Evolutionary conservation across 352 stramenopile species (phyloP), one percentile per base, ranked within the genome.

Genomic region (Phytophthora pisi): DNA sequence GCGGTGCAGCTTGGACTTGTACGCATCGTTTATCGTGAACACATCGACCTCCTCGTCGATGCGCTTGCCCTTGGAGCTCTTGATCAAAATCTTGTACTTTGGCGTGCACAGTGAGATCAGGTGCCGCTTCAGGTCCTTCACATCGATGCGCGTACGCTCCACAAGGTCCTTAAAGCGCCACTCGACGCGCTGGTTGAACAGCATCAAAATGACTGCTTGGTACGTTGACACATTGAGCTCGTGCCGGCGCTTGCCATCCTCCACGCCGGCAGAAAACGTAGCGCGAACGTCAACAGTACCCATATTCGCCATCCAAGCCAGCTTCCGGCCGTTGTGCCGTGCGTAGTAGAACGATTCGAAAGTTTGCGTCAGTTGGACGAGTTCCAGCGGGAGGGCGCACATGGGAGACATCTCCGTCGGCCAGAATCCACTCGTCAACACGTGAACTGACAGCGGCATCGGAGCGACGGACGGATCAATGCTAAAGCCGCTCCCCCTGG

Each of bases 171-270:
- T 86, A 54, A 98, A 93, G 9, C 75, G 66, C 85, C 82, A 93
- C 31, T 74, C 67, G 0, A 90, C 86, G 11, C 79, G 72, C 34
- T 91, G 81, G 74, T 99, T 99, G 82, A 99, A 99, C 6, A 99
- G 73, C 70, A 98, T 89, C 30, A 99, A 81, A 46, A 99, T 98
- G 57, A 97, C 97, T 70, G 98, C 98, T 82, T 99, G 97, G 72
- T 99, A 99, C 6, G 97, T 99, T 20, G 96, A 98, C 24, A 99
- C 97, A 47, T 91, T 98, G 0, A 99, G 75, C 51, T 99, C 97
- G 68, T 99, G 92, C 20, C 89, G 84, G 40, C 88, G 81, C 26
- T 81, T 81, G n/a, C 57, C 64, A 20, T 84, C 70, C 30, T 80
- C 81, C 13, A 75, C 64, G n/a, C 82, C 75, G 6, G 82, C 81